phyloP scores from a whole-genome alignment of 148 eudicot genomes.

The Camellia lanceoleosa region DNA sequence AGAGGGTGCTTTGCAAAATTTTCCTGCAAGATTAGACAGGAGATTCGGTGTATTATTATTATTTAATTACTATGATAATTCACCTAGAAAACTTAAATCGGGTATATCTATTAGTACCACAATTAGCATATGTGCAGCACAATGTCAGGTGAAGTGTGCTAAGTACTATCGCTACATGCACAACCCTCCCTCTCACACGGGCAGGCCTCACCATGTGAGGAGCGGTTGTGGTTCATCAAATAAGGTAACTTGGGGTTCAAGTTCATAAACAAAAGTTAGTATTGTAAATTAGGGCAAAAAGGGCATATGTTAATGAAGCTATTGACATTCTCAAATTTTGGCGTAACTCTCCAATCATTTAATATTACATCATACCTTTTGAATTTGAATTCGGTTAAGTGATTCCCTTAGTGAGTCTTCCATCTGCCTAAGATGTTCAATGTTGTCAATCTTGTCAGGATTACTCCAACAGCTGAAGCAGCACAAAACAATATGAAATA shows the following conservation, averaged over 20 bases:
- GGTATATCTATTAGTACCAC: background rate
- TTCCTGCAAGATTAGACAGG: constrained; percentile 42
- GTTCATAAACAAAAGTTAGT: background rate
- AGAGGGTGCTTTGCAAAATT: constrained; percentile 47
- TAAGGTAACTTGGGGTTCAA: background rate
- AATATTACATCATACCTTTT: constrained; percentile 52
- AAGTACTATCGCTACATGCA: background rate
- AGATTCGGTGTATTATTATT: background rate
- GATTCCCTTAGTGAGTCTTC: constrained; percentile 72
- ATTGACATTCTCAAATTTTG: background rate
- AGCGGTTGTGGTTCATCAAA: background rate
- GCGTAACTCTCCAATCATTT: background rate
- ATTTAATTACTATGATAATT: background rate
- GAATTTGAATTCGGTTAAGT: constrained; percentile 55
- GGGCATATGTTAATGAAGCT: background rate
- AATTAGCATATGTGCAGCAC: background rate
- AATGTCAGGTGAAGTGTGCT: background rate
- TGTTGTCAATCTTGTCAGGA: constrained; percentile 74
- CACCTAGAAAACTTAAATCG: background rate
- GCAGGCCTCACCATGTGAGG: background rate
- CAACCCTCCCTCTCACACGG: background rate
- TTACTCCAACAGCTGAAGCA: constrained; percentile 74
- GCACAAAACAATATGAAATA: constrained; percentile 2
- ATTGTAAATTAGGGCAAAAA: background rate
- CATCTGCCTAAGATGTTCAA: constrained; percentile 80